Conservation (phyloP, 495 filamentous ascomycete genomes). For the Penicillium turbatum region DNA sequence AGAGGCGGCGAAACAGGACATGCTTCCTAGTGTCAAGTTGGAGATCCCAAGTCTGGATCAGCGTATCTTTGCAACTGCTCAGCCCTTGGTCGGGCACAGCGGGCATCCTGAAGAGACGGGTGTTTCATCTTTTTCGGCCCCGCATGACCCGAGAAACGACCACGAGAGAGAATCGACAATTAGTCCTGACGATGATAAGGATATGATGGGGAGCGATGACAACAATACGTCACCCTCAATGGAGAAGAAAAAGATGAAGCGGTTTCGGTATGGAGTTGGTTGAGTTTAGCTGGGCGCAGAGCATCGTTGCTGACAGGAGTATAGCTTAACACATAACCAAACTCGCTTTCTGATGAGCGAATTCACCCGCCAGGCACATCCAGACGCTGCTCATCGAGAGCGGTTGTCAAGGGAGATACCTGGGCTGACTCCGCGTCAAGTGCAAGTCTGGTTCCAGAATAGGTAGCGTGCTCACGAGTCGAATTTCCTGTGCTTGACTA, state of each 20-base stretch:
- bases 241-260: slow-evolving; percentile 91
- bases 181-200: slow-evolving; percentile 35
- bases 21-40: slow-evolving; percentile 21
- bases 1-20: slow-evolving; percentile 13
- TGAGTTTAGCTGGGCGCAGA: background rate
- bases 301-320: slow-evolving; percentile 3
- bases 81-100: slow-evolving; percentile 14
- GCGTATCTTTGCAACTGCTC: slow-evolving; percentile 15
- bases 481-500: slow-evolving; percentile 13
- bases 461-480: slow-evolving; percentile 54
- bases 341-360: slow-evolving; percentile 97
- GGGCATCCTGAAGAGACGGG: slow-evolving; percentile 18
- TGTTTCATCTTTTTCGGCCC: slow-evolving; percentile 11
- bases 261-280: slow-evolving; percentile 68
- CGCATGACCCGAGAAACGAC: slow-evolving; percentile 19
- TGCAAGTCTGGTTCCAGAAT: slow-evolving; percentile 99
- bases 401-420: slow-evolving; percentile 88
- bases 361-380: slow-evolving; percentile 92
- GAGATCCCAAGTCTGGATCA: slow-evolving; percentile 19
- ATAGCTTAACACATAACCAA: slow-evolving; percentile 91
- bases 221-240: slow-evolving; percentile 30
- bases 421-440: slow-evolving; percentile 86
- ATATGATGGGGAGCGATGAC: slow-evolving; percentile 25
- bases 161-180: slow-evolving; percentile 25
- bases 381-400: slow-evolving; percentile 89